Conservation (phyloP, 2,329 filamentous ascomycete species). For the Sclerotinia glacialis region DNA sequence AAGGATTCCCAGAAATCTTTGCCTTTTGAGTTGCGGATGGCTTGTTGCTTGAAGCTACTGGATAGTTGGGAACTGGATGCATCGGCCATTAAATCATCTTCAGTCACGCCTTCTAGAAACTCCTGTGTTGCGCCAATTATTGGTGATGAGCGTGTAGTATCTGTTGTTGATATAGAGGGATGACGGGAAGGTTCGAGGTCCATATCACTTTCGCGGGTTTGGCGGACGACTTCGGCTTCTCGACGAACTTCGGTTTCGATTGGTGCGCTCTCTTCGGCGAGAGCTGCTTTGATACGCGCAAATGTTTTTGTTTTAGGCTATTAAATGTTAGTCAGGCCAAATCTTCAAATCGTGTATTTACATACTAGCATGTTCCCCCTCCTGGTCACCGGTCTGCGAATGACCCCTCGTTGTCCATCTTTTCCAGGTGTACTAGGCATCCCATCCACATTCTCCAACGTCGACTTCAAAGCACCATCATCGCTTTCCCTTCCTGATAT, state of each 20-base stretch:
- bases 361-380: slow-evolving; percentile 84
- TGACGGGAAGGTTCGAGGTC: slow-evolving; percentile 51
- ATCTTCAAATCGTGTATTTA: slow-evolving; percentile 24
- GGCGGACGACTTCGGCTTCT: slow-evolving; percentile 92
- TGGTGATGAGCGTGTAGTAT: slow-evolving; percentile 60
- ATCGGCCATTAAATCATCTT: slow-evolving; percentile 67
- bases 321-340: slow-evolving; percentile 35
- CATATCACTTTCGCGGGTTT: slow-evolving; percentile 86
- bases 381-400: slow-evolving; percentile 78
- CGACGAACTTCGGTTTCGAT: slow-evolving; percentile 84
- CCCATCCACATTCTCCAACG: slow-evolving; percentile 42
- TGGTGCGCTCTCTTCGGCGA: slow-evolving; percentile 83
- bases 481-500: slow-evolving; percentile 80
- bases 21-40: slow-evolving; percentile 67
- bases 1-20: slow-evolving; percentile 78
- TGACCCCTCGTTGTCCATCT: slow-evolving; percentile 68
- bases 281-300: slow-evolving; percentile 83
- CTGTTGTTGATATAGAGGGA: slow-evolving; percentile 47
- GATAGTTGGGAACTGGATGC: slow-evolving; percentile 44
- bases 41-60: slow-evolving; percentile 72
- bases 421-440: slow-evolving; percentile 45
- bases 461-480: slow-evolving; percentile 56
- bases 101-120: slow-evolving; percentile 67
- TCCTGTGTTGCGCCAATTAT: slow-evolving; percentile 57
- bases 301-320: slow-evolving; percentile 97